Conservation (phyloP, 257 asterid genomes). For the Ocimum tenuiflorum region DNA sequence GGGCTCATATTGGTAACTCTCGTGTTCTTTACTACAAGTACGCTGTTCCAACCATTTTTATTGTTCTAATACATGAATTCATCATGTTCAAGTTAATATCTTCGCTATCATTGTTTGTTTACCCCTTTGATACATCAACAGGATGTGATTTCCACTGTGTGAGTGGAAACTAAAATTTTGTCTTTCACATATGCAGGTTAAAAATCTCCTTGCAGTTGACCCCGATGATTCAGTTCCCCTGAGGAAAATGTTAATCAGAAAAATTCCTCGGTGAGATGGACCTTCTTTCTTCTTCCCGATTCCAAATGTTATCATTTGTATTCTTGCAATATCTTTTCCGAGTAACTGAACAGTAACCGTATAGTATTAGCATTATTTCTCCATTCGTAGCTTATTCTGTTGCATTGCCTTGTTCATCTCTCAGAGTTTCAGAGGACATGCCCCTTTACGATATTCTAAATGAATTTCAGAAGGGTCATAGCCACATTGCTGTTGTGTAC, state of each 20-base stretch:
- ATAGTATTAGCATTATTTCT: neutral
- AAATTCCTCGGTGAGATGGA: conserved; percentile 71
- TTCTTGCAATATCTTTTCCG: neutral
- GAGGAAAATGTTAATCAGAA: conserved; percentile 81
- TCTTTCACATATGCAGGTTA: conserved; percentile 48
- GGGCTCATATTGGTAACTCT: conserved; percentile 81
- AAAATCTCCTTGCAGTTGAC: conserved; percentile 85
- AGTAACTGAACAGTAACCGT: neutral
- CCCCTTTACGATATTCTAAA: conserved; percentile 96
- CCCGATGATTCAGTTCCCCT: conserved; percentile 77
- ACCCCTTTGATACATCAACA: neutral
- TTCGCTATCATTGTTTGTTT: neutral
- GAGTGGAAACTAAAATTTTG: neutral
- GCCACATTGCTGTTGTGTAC: conserved; percentile 92
- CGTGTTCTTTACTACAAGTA: conserved; percentile 8
- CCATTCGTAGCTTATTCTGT: conserved; percentile 2
- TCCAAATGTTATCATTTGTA: no score
- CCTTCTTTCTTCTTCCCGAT: no score
- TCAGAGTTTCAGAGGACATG: conserved; percentile 86
- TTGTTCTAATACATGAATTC: neutral
- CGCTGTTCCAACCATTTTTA: neutral
- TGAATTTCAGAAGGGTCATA: conserved; percentile 97
- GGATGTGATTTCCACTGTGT: neutral
- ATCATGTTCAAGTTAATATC: neutral
- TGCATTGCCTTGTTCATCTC: conserved; percentile 16